Evolutionary conservation across 2,329 filamentous ascomycete genomes (phyloP), one percentile per base, ranked within the genome.

Genomic region (Botrytis paeoniae): DNA sequence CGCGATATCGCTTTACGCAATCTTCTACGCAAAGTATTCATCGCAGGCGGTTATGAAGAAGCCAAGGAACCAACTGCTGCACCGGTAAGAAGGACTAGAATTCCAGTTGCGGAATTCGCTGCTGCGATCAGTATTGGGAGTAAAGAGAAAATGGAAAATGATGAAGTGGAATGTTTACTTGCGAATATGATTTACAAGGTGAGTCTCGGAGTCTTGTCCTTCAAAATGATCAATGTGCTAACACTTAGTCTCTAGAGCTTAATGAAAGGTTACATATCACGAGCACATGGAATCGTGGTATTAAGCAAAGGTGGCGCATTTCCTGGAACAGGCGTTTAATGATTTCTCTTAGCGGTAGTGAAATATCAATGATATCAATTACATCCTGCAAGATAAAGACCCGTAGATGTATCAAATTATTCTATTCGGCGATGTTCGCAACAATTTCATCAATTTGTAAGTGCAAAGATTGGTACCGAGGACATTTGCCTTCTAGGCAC

Each of bases 151-250:
- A 85, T 97, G 48, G 96, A 98, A 78, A 87, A 88, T 45, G 97
- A 99, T 80, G 96, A 99, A 82, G 95, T 98, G 6, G 97, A 99
- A 82, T 99, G 96, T 82, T 84, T 98, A 78, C 81, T 99, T 79
- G 94, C 96, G 41, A 98, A 98, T 81, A 93, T 98, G 88, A 97
- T 99, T 75, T 99, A 98, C 86, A 99, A 98, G 89, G 95, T 97
- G 83, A 74, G 85, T 83, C 12, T 9, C 3, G 4, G 45, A 22
- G 62, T 59, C 59, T 73, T 68, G 39, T 59, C 48, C 32, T 48
- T 25, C 48, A 14, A 12, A 22, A 18, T 41, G 65, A n/a, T 54
- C 48, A 41, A 37, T 1, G 54, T n/a, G 57, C 62, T 73, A 63
- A 73, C 10, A 29, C 12, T 73, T 25, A 61, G 29, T 43, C 29